phyloP scores from a whole-genome alignment of 495 filamentous ascomycete genomes.

The Talaromyces proteolyticus region DNA sequence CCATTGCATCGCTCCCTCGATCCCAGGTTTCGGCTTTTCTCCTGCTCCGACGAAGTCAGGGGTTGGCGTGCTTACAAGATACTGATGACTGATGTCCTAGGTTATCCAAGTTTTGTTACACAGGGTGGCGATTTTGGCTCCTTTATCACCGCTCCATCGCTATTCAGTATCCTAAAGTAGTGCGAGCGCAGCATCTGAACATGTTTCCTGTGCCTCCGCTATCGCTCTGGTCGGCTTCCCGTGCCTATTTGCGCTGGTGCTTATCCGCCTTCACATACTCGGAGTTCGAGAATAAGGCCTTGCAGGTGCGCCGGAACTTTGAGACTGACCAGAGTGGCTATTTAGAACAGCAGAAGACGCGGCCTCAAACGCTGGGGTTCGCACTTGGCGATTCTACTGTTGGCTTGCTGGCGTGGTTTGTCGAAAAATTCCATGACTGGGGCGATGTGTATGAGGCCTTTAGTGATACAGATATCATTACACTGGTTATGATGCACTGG shows the following conservation, averaged over 20 bases:
- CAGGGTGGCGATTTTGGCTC: slow-evolving; percentile 26
- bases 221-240: too few species aligned
- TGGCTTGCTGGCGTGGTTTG: slow-evolving; percentile 18
- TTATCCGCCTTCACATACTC: too few species aligned
- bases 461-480: slow-evolving; percentile 16
- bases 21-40: slow-evolving; percentile 31
- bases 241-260: too few species aligned
- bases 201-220: slow-evolving; percentile 14
- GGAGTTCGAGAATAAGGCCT: too few species aligned
- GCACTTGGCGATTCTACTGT: slow-evolving; percentile 18
- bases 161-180: too few species aligned
- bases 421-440: background rate
- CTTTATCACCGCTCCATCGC: slow-evolving; percentile 19
- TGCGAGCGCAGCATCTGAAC: slow-evolving; percentile 18
- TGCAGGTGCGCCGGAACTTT: too few species aligned
- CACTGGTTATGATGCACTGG: slow-evolving; percentile 20
- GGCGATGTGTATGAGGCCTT: slow-evolving; percentile 10
- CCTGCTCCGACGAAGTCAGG: slow-evolving; percentile 15
- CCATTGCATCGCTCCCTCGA: slow-evolving; percentile 29
- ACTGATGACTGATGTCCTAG: slow-evolving; percentile 21
- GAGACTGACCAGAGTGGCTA: slow-evolving; percentile 19
- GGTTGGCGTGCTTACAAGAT: slow-evolving; percentile 13
- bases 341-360: slow-evolving; percentile 12
- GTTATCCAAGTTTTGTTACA: slow-evolving; percentile 20
- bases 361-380: slow-evolving; percentile 17